Evolutionary conservation across 2,329 filamentous ascomycete genomes (phyloP).

Genomic region (Fusarium sp.): DNA sequence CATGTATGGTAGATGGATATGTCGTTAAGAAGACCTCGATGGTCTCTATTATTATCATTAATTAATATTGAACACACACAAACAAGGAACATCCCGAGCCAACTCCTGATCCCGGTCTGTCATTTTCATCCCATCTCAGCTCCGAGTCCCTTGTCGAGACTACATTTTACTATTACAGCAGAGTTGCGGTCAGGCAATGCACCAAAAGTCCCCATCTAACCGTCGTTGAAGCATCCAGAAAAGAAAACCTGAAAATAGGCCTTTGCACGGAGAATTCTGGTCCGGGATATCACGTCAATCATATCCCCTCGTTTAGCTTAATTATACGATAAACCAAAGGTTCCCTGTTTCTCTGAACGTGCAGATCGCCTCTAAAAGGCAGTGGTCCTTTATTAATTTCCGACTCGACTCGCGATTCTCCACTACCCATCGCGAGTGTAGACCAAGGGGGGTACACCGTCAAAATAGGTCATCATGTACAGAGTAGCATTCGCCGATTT

Average conservation of each 20-base stretch:
- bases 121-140: neutral
- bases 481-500: neutral
- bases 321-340: neutral
- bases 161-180: neutral
- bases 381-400: conserved; percentile 38
- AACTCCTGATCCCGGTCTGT: neutral
- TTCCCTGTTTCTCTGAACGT: neutral
- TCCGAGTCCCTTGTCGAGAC: neutral
- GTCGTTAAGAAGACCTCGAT: conserved; percentile 38
- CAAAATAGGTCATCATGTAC: neutral
- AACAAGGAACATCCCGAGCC: neutral
- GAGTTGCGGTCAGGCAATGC: neutral
- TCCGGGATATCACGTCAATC: conserved; percentile 8
- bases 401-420: conserved; percentile 8
- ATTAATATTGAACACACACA: conserved; percentile 12
- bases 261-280: conserved; percentile 25
- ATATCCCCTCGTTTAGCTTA: neutral
- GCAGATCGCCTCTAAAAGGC: conserved; percentile 7
- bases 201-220: conserved; percentile 1
- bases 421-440: conserved; percentile 4
- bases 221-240: conserved; percentile 1
- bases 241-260: neutral
- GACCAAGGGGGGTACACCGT: neutral
- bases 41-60: conserved; percentile 41
- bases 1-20: conserved; percentile 33